Percentiles rank a stretch among this genome's conserved stretches.
phyloP scores from a whole-genome alignment of 2,329 filamentous ascomycete species.

The Pestalotiopsis sp. region DNA sequence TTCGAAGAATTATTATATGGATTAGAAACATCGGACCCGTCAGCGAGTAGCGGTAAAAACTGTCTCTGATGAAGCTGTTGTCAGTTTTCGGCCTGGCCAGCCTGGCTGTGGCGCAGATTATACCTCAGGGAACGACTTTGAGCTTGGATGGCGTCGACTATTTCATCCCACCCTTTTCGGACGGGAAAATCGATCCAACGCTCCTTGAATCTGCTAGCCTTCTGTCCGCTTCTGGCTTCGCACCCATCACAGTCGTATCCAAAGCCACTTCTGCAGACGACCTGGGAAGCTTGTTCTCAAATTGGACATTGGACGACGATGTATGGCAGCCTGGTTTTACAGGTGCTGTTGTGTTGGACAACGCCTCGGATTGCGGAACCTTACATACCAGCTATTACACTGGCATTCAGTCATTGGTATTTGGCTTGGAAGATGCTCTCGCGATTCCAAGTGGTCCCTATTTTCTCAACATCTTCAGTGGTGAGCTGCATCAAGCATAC shows the following conservation, averaged over 20 bases:
- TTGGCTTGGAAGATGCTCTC: neutral
- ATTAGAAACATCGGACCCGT: no score
- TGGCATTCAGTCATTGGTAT: neutral
- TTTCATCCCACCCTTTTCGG: neutral
- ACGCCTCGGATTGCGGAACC: neutral
- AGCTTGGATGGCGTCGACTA: neutral
- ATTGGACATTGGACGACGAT: slow-evolving; percentile 1
- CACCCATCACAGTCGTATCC: neutral
- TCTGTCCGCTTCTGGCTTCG: neutral
- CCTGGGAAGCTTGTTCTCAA: neutral
- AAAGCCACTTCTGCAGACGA: neutral
- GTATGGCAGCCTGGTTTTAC: slow-evolving; percentile 1
- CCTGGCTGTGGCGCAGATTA: neutral
- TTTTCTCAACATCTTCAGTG: neutral
- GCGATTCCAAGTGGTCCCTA: neutral
- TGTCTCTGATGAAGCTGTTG: neutral
- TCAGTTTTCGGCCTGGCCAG: neutral
- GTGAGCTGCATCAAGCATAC: neutral
- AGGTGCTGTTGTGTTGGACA: neutral
- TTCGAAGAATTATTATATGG: no score
- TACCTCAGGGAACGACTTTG: neutral
- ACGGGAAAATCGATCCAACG: neutral
- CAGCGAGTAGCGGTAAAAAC: neutral
- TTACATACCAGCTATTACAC: neutral
- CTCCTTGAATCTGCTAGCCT: neutral